Conservation (phyloP, 768 basidiomycete species). For the Calocybe indica region DNA sequence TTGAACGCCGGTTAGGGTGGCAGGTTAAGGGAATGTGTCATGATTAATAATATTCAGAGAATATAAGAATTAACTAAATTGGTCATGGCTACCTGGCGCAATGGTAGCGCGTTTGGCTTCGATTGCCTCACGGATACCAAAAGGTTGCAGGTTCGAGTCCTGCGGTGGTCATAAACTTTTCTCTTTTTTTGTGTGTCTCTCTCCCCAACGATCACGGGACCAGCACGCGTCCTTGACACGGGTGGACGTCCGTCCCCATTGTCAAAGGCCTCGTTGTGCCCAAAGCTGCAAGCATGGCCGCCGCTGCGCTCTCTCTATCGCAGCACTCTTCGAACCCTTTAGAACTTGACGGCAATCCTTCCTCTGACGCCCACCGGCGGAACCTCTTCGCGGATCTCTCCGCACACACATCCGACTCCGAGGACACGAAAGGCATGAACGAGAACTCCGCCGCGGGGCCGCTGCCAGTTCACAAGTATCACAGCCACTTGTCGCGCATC, state of each 20-base stretch:
- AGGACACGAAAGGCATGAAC: conserved; percentile 32
- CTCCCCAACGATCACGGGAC: neutral
- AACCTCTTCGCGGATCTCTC: conserved; percentile 27
- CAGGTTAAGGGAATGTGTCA: neutral
- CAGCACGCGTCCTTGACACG: conserved; percentile 10
- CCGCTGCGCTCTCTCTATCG: conserved; percentile 44
- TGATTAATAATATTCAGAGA: neutral
- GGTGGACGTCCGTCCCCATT: conserved; percentile 7
- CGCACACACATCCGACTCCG: conserved; percentile 50
- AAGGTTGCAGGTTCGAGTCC: conserved; percentile 97
- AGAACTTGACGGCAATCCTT: conserved; percentile 39
- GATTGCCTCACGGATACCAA: conserved; percentile 71
- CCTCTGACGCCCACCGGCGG: conserved; percentile 47
- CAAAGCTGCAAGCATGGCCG: conserved; percentile 9
- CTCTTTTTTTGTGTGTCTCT: neutral
- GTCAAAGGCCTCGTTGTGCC: neutral
- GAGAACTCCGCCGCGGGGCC: conserved; percentile 22
- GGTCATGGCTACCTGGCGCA: conserved; percentile 74
- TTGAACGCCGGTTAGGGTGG: too few species aligned
- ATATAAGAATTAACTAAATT: neutral
- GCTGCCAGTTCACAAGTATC: too few species aligned
- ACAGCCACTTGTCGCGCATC: too few species aligned
- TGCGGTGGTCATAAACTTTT: conserved; percentile 67
- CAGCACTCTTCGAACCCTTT: conserved; percentile 74
- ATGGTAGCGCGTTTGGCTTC: conserved; percentile 97